These are phyloP conservation scores for Echinosphaeria canescens DNA, from an alignment of 2,329 filamentous ascomycete genomes.

Conservation along the genomic window DNA sequence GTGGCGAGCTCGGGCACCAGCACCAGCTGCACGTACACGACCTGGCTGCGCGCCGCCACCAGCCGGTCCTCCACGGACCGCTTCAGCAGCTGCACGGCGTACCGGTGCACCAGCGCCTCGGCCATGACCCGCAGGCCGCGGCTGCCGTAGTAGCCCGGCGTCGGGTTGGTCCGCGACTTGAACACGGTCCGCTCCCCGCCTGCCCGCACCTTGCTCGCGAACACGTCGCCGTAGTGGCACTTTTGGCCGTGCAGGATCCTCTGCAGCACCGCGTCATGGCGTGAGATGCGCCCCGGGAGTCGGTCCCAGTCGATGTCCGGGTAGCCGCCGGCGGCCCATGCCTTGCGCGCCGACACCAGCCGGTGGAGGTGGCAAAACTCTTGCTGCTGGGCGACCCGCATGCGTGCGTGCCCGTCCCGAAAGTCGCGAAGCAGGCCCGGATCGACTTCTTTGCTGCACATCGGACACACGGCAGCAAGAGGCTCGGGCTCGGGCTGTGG, in stretches of 20 bases:
- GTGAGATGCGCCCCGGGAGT: slow-evolving; percentile 34
- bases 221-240: slow-evolving; percentile 37
- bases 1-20: slow-evolving; percentile 51
- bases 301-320: slow-evolving; percentile 48
- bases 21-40: slow-evolving; percentile 50
- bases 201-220: slow-evolving; percentile 29
- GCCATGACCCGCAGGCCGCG: slow-evolving; percentile 53
- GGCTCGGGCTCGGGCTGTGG: too few relatives aligned
- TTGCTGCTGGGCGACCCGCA: slow-evolving; percentile 35
- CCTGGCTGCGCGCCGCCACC: slow-evolving; percentile 42
- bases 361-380: slow-evolving; percentile 44
- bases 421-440: slow-evolving; percentile 28
- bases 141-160: slow-evolving; percentile 68
- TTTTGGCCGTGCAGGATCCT: slow-evolving; percentile 33
- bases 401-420: slow-evolving; percentile 16
- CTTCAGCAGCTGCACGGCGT: slow-evolving; percentile 36
- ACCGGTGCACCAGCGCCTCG: slow-evolving; percentile 39
- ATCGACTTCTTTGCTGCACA: slow-evolving; percentile 41
- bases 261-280: slow-evolving; percentile 31
- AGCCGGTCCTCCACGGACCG: slow-evolving; percentile 40
- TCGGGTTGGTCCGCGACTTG: slow-evolving; percentile 32
- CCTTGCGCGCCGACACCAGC: slow-evolving; percentile 23
- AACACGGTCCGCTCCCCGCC: slow-evolving; percentile 33
- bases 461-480: slow-evolving; percentile 42
- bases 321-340: slow-evolving; percentile 33